Evolutionary conservation across 208 protist species (phyloP), one percentile per base, ranked within the genome.

Genomic region (Leishmania major): DNA sequence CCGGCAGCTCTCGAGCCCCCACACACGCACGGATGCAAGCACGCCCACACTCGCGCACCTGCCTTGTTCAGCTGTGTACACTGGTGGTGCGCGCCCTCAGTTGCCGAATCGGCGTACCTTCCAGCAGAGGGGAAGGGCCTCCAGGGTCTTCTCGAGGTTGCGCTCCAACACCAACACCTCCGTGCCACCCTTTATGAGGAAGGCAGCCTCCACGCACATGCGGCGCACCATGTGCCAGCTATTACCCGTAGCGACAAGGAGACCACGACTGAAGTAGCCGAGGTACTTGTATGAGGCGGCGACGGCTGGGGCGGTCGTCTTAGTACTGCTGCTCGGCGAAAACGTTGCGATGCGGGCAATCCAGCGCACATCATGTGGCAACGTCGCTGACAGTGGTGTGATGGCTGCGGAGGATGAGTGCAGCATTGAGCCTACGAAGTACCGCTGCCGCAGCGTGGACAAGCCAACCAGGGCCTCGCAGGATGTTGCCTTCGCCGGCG

Each of bases 71-170:
- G 49, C 19, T 72, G 40, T 15, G 25, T 2, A 37, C 17, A 10
- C 40, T 31, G 13, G 70, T 31, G 45, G 70, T 37, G 45, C 45
- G 47, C 57, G 1, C 22, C 3, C 43, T 88, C 90, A 98, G 79
- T 98, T 98, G 78, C 95, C 95, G 78, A 98, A 98, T 77, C 95
- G 95, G 55, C 95, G 92, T 45, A 98, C 92, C 87, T 95, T 96
- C 95, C 95, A 98, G 85, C 86, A 94, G 76, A 96, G 82, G n/a
- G 95, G 95, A 62, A 98, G 84, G 25, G 88, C 78, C 84, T 96
- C 91, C 28, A 98, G 85, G 69, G 85, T 89, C 80, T 91, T 92
- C 84, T 96, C 95, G 35, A 98, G 75, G 77, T 98, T 98, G 51
- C 93, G 92, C 79, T 95, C 86, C 55, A 98, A 78, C 55, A 95